phyloP scores from a whole-genome alignment of 768 basidiomycete species.

The Trichaptum fuscoviolaceum region DNA sequence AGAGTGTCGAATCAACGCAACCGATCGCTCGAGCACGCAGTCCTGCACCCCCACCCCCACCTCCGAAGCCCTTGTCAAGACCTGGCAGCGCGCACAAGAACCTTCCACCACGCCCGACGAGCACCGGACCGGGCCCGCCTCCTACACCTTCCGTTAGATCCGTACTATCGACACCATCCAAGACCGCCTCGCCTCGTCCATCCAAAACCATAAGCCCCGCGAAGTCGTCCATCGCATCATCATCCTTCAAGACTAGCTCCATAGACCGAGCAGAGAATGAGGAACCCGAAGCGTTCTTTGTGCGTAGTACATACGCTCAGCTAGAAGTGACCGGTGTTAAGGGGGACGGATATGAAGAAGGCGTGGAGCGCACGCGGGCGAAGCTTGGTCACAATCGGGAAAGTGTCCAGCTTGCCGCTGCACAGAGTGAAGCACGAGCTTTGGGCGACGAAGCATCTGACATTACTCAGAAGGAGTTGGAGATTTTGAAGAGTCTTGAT shows the following conservation, averaged over 20 bases:
- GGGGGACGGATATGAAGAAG: conserved; percentile 93
- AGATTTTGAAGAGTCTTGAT: conserved; percentile 74
- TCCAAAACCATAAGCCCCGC: conserved; percentile 31
- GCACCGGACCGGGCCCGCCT: neutral
- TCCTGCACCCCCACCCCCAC: conserved; percentile 4
- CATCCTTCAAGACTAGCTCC: conserved; percentile 35
- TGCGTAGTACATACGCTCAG: conserved; percentile 83
- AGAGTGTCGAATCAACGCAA: neutral
- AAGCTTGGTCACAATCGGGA: conserved; percentile 49
- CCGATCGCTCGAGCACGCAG: neutral
- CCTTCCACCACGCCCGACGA: neutral
- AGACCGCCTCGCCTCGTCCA: conserved; percentile 25
- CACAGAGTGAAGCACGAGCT: conserved; percentile 49
- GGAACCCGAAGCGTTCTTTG: conserved; percentile 77
- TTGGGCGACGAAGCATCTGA: conserved; percentile 44
- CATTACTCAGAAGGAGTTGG: conserved; percentile 66
- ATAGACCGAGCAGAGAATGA: conserved; percentile 73
- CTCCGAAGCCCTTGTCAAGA: neutral
- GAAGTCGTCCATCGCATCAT: conserved; percentile 24
- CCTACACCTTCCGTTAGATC: neutral
- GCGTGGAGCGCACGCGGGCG: conserved; percentile 88
- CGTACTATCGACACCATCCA: conserved; percentile 26
- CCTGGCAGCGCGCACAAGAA: neutral
- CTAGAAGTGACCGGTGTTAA: conserved; percentile 88
- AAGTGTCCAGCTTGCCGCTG: conserved; percentile 13